A percentile compares a stretch with the other conserved stretches of the same genome.
Conservation (phyloP, 2,329 filamentous ascomycete species). For the Stagonosporopsis tanaceti region DNA sequence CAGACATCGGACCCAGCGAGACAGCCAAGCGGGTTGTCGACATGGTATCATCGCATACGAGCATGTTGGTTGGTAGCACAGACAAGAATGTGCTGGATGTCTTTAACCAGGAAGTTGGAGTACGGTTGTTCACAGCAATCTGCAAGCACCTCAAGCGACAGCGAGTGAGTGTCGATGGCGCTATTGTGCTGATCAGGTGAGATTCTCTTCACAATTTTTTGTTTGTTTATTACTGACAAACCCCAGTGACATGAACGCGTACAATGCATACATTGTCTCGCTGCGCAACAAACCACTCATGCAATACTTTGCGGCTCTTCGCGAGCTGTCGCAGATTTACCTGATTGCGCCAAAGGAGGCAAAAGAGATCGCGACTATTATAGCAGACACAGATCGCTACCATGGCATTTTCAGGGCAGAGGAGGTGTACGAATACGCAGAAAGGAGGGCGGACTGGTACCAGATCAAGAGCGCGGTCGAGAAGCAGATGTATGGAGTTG, state of each 20-base stretch:
- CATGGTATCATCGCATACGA: slow-evolving; percentile 86
- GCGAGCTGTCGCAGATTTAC: slow-evolving; percentile 94
- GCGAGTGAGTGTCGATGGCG: slow-evolving; percentile 86
- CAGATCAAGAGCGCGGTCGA: slow-evolving; percentile 87
- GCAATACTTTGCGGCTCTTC: slow-evolving; percentile 88
- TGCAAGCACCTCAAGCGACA: slow-evolving; percentile 99
- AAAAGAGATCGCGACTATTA: slow-evolving; percentile 93
- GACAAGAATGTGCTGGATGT: slow-evolving; percentile 99
- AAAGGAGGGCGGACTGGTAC: slow-evolving; percentile 94
- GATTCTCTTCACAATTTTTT: slow-evolving; percentile 8
- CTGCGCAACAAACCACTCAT: slow-evolving; percentile 84
- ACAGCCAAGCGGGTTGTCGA: slow-evolving; percentile 84
- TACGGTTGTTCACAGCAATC: slow-evolving; percentile 87
- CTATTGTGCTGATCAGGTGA: slow-evolving; percentile 84
- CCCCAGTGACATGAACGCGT: slow-evolving; percentile 88
- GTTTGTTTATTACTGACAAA: not conserved
- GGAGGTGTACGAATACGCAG: slow-evolving; percentile 97
- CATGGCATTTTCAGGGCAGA: slow-evolving; percentile 92
- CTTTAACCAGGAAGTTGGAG: slow-evolving; percentile 96
- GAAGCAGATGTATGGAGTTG: slow-evolving; percentile 95
- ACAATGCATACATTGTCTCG: slow-evolving; percentile 82
- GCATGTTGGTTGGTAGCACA: slow-evolving; percentile 91
- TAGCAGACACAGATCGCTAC: slow-evolving; percentile 90
- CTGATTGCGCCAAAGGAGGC: slow-evolving; percentile 86
- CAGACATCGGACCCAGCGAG: slow-evolving; percentile 75